Evolutionary conservation across 495 filamentous ascomycete species (phyloP), one percentile per base, ranked within the genome.

Genomic region (Amniculicola lignicola): DNA sequence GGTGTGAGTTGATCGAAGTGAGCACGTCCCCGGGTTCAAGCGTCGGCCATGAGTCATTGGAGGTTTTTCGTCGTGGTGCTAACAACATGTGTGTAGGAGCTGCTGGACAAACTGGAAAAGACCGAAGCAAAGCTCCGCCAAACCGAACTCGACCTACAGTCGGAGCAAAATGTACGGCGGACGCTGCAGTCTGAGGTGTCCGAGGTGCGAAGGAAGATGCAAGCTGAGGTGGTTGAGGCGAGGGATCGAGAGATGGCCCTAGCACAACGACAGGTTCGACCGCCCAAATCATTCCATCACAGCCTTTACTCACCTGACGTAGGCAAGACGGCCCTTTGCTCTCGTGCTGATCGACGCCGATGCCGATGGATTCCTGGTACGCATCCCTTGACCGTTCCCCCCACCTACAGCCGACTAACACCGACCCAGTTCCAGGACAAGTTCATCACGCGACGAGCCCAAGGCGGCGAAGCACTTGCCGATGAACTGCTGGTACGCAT

Each of bases 381-480:
- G 24, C 1, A 2, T n/a, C 35, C 15, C 10, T 1, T 21, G 11
- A 18, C 35, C n/a, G 10, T 12, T 6, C 28, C 9, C 19, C 29
- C 24, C 6, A 25, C 19, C n/a, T n/a, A n/a, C n/a, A n/a, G n/a
- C n/a, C n/a, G n/a, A n/a, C n/a, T n/a, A n/a, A n/a, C n/a, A n/a
- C n/a, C n/a, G n/a, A n/a, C n/a, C n/a, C 39, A 75, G 73, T 75
- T 75, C 40, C 62, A 65, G 18, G 67, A 72, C 45, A 64, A 59
- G 25, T 73, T 67, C 43, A 61, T 74, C 3, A 61, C 63, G 2
- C 62, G 65, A 15, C 44, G 63, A 12, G 51, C 68, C 2, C 58
- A 52, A n/a, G 74, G 73, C 1, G 74, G 73, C 2, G 59, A 63
- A 44, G 49, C 46, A 23, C 70, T 73, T 1, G 72, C 72, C 0